Base-by-base conservation (phyloP, 495 filamentous ascomycete genomes). In the Penicillium lividum region DNA sequence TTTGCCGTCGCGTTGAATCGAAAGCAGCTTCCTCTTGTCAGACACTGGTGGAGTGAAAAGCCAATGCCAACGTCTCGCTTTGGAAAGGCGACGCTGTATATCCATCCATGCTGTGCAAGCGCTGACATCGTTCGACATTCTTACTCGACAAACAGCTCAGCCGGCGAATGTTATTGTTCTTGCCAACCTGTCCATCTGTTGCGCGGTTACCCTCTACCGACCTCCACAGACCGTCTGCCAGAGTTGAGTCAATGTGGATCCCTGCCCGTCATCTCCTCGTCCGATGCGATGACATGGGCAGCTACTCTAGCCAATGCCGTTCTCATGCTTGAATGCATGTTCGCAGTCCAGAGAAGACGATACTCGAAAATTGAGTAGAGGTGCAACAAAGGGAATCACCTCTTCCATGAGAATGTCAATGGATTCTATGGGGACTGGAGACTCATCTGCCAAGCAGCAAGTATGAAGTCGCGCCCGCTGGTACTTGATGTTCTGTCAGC, bases 51-150 rank as follows among this genome's bases (percentile, higher is more conserved):
- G 27, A 48, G 7, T 11, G 45, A 27, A 7, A 29, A 8, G 45
- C 27, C 22, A 30, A n/a, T 48, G 13, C 45, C 27, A n/a, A 48
- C 45, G 15, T 30, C 45, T 48, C 25, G 45, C 45, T 48, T 48
- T 30, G 27, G 45, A 48, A 13, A 48, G 9, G 11, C 45, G 22
- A 30, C 7, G 45, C 45, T 48, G 27, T 40, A 13, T 48, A 30
- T 48, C 11, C 27, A 30, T 28, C 45, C 27, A 30, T 48, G 15
- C 15, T 9, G 45, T 30, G 45, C 45, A 7, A 30, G 45, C 27
- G 45, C 45, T 28, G 27, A 48, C 27, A 48, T 25, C 22, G n/a
- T 30, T 28, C 27, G 22, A 30, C n/a, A 30, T 48, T 48, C 10
- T 48, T 48, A 10, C 25, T n/a, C 22, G 22, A 22, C 22, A 22